Evolutionary conservation across 805 yeast genomes (phyloP).

Genomic region (Cyberlindnera suaveolens): DNA sequence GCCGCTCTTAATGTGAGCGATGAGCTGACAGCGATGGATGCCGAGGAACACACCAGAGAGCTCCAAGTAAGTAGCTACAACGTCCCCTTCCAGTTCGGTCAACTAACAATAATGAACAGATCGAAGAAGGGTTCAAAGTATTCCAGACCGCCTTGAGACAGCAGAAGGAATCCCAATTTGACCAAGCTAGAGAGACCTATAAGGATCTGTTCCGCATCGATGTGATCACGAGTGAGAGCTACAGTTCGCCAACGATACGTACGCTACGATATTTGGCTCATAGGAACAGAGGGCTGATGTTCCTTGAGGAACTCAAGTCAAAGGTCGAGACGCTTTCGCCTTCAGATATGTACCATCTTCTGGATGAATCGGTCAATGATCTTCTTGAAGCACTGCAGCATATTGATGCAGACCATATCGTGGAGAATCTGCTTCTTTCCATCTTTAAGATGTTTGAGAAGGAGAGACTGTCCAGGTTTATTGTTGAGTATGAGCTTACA

Average conservation of each 20-base stretch:
- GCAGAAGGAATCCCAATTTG: slow-evolving; percentile 46
- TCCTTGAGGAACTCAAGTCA: slow-evolving; percentile 34
- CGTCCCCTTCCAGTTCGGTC: not conserved
- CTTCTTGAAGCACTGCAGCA: slow-evolving; percentile 58
- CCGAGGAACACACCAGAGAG: slow-evolving; percentile 88
- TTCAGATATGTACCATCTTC: slow-evolving; percentile 6
- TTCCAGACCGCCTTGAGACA: slow-evolving; percentile 63
- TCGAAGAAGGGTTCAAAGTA: slow-evolving; percentile 72
- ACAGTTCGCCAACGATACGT: slow-evolving; percentile 60
- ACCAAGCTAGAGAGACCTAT: slow-evolving; percentile 49
- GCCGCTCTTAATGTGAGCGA: slow-evolving; percentile 74
- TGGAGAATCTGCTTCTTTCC: slow-evolving; percentile 44
- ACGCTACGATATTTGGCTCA: slow-evolving; percentile 69
- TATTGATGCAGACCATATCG: slow-evolving; percentile 57
- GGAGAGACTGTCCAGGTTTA: slow-evolving; percentile 43
- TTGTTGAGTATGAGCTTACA: slow-evolving; percentile 53
- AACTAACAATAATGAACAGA: slow-evolving; percentile 12
- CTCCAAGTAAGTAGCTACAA: slow-evolving; percentile 44
- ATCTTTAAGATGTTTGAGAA: slow-evolving; percentile 45
- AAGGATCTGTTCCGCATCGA: slow-evolving; percentile 61
- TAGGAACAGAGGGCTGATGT: slow-evolving; percentile 76
- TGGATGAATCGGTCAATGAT: slow-evolving; percentile 45
- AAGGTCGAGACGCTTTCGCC: slow-evolving; percentile 8
- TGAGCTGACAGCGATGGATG: slow-evolving; percentile 61
- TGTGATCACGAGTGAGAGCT: slow-evolving; percentile 43